Evolutionary conservation across 2,329 filamentous ascomycete species (phyloP).

Genomic region (Ophiostoma pallidulum): DNA sequence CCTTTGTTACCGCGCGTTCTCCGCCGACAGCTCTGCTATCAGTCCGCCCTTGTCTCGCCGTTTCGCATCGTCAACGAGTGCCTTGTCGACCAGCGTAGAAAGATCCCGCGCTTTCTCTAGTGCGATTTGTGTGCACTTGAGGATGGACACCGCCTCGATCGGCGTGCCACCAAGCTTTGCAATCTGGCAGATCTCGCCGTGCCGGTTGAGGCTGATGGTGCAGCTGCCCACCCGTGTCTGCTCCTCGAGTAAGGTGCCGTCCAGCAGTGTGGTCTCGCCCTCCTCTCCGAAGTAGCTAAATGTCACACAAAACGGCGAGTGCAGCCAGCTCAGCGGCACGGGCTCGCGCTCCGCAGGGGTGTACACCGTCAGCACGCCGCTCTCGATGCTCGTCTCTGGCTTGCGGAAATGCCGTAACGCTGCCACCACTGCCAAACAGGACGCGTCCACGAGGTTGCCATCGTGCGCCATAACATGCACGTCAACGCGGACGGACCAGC

Average conservation of each 20-base stretch:
- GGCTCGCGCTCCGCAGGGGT: slow-evolving; percentile 78
- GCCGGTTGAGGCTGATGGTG: slow-evolving; percentile 77
- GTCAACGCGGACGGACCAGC: slow-evolving; percentile 84
- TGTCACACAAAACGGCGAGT: slow-evolving; percentile 84
- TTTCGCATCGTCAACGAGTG: slow-evolving; percentile 68
- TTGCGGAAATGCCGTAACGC: slow-evolving; percentile 85
- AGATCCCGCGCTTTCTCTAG: slow-evolving; percentile 73
- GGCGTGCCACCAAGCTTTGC: slow-evolving; percentile 81
- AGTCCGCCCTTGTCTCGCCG: slow-evolving; percentile 69
- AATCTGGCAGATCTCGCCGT: slow-evolving; percentile 84
- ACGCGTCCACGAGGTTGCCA: slow-evolving; percentile 77
- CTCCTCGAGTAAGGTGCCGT: slow-evolving; percentile 66
- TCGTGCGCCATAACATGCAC: slow-evolving; percentile 87
- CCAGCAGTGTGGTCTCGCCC: slow-evolving; percentile 61
- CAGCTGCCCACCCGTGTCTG: slow-evolving; percentile 63
- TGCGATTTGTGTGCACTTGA: slow-evolving; percentile 68
- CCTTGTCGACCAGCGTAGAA: slow-evolving; percentile 61
- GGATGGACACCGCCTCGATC: slow-evolving; percentile 67
- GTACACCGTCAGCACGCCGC: slow-evolving; percentile 76
- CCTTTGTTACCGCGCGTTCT: slow-evolving; percentile 73
- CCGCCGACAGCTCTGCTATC: slow-evolving; percentile 66
- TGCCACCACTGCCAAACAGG: slow-evolving; percentile 79
- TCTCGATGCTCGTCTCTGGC: slow-evolving; percentile 79
- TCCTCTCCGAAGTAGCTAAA: slow-evolving; percentile 74
- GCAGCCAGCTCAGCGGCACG: slow-evolving; percentile 80